Evolutionary conservation across 2,329 filamentous ascomycete genomes (phyloP), one percentile per base, ranked within the genome.

Genomic region (Claviceps sp.): DNA sequence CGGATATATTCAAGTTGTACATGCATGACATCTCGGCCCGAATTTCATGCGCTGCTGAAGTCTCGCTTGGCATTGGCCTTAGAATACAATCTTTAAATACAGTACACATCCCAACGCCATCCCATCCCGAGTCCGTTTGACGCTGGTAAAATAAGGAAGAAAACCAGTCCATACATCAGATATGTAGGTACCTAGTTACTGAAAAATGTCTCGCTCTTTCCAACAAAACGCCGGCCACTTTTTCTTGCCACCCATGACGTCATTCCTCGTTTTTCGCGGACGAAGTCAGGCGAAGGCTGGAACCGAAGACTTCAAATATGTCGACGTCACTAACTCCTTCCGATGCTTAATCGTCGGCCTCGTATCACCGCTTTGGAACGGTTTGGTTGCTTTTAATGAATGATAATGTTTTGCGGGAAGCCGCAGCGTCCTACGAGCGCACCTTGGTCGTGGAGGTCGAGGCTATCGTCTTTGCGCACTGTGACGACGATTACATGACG

Each of bases 401-500:
- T 20, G 6, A 40, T 5, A 43, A 11, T 13, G 8, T 9, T 4
- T 22, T 34, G 26, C 9, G 5, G 13, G 9, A 13, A 16, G 36
- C 9, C 13, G 26, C 37, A 8, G 36, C 46, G 37, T 36, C 20
- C 14, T 7, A 26, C 4, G 37, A 22, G 8, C 14, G 13, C 16
- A 48, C 7, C 14, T 17, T 17, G 9, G 40, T 23, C 40, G n/a
- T 46, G n/a, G 39, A 48, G 16, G 8, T 43, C 20, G 23, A 11
- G 9, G 9, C 9, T 34, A 34, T 34, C 29, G 29, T 34, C 29
- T 34, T 34, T 34, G 29, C 29, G 29, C 29, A 34, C 29, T 34
- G 29, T 34, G 9, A 34, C 29, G 29, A 11, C 29, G 29, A 34
- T 53, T 53, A 64, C 61, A 63, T 63, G 49, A 62, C 55, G 50